Evolutionary conservation across 176 grass and related monocot genomes (phyloP).

Genomic region (Oryza meridionalis): DNA sequence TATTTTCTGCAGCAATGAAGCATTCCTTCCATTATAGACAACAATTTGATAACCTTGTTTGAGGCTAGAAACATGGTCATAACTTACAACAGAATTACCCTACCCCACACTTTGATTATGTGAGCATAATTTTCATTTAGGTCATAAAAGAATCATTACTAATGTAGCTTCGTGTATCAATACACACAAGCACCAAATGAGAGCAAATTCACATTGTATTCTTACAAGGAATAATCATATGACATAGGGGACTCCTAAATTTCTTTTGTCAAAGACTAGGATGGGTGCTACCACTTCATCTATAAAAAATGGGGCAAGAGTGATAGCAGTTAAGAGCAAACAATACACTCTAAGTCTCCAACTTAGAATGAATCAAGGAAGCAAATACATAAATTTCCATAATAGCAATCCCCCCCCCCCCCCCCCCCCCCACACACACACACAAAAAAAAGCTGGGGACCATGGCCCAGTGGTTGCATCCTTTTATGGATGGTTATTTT

Average conservation of each 20-base stretch:
- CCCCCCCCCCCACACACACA: too few species aligned
- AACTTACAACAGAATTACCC: not conserved
- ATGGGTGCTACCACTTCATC: too few species aligned
- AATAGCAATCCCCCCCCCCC: too few species aligned
- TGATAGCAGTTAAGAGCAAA: not conserved
- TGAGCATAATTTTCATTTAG: not conserved
- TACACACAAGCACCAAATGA: constrained; percentile 9
- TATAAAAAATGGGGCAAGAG: too few species aligned
- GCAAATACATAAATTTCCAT: not conserved
- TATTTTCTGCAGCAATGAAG: not conserved
- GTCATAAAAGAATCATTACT: not conserved
- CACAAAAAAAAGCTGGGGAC: not conserved
- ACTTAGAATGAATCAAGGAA: not conserved
- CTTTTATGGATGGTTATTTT: not conserved
- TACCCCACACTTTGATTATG: not conserved
- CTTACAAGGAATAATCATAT: too few species aligned
- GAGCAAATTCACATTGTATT: too few species aligned
- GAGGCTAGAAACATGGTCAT: not conserved
- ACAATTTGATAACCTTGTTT: not conserved
- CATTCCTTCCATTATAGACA: constrained; percentile 3
- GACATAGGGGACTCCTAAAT: not conserved
- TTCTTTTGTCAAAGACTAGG: too few species aligned
- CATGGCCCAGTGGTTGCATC: not conserved
- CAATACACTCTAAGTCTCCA: not conserved
- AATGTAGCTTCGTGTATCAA: constrained; percentile 28